Evolutionary conservation across 169 alveolate genomes (phyloP), one percentile per base, ranked within the genome.

Genomic region (Eimeria sp.): DNA sequence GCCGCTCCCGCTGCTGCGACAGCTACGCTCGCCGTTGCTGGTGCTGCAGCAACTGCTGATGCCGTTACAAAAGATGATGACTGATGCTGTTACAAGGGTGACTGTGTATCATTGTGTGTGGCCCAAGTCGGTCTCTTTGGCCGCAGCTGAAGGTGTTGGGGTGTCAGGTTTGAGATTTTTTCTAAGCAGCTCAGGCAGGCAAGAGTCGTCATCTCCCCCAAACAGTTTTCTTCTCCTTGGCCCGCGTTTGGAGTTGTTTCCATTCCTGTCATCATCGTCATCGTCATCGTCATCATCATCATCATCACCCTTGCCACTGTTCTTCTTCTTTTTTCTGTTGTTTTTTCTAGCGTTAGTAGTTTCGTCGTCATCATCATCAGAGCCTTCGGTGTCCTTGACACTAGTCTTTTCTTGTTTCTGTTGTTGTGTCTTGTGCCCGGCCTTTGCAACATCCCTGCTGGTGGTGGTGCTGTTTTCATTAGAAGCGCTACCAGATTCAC

Each of bases 181-280:
- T 54, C 93, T 62, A 16, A 87, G 80, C n/a, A 87, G 56, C 64
- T 87, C 93, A 11, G 93, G 93, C 82, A 87, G 43, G 54, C 93
- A 87, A 40, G 93, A 87, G 49, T 87, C 93, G 33, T 87, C 93
- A 64, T 87, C 93, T 16, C 93, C 93, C 43, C 93, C 93, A 64
- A 87, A 87, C 83, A 87, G 30, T 52, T 87, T 87, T 20, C 76
- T 83, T 58, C 93, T 87, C 80, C 52, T 85, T 16, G 93, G 93
- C 13, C 93, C 93, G 54, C 82, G 46, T 20, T 25, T 87, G 11
- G 93, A 40, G 82, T n/a, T 46, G 37, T 52, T 58, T 46, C 66
- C 83, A 64, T 52, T 40, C 14, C 66, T 37, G 40, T 64, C 93
- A n/a, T 87, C 82, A 52, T 64, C 93, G 43, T 64, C 93, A 87